A percentile compares a stretch with the other conserved stretches of the same genome.
These are phyloP conservation scores for Phytopythium kandeliae DNA, from an alignment of 352 stramenopile species.

Conservation along the genomic window DNA sequence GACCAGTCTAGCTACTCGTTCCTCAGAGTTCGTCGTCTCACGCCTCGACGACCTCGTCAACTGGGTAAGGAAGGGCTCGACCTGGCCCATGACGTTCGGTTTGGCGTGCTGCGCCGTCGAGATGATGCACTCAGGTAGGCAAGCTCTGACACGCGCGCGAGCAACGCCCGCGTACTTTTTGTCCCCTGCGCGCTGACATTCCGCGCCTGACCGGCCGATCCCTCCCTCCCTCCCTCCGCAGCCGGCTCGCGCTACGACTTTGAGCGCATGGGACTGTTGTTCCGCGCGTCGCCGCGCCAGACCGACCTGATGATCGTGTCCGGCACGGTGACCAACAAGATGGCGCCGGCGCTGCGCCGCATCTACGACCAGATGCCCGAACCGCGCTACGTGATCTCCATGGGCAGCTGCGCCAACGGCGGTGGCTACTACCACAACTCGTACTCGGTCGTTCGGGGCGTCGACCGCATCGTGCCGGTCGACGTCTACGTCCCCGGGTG, in stretches of 20 bases:
- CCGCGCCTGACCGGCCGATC: too few relatives aligned
- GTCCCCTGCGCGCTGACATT: too few relatives aligned
- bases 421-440: slow-evolving; percentile 95
- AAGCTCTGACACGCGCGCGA: too few relatives aligned
- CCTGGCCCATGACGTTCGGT: slow-evolving; percentile 99
- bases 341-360: slow-evolving; percentile 95
- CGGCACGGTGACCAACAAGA: slow-evolving; percentile 99
- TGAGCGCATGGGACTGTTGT: slow-evolving; percentile 98
- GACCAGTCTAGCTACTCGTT: not conserved
- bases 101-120: slow-evolving; percentile 99
- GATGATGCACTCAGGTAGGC: slow-evolving; percentile 96
- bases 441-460: slow-evolving; percentile 96
- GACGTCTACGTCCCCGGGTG: slow-evolving; percentile 99
- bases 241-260: slow-evolving; percentile 93
- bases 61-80: slow-evolving; percentile 94
- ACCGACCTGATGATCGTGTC: slow-evolving; percentile 99
- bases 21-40: slow-evolving; percentile 95
- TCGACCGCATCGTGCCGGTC: slow-evolving; percentile 96
- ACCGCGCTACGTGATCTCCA: slow-evolving; percentile 97
- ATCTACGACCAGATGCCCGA: slow-evolving; percentile 99
- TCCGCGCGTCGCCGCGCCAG: slow-evolving; percentile 92
- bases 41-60: slow-evolving; percentile 99
- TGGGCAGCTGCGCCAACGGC: slow-evolving; percentile 98
- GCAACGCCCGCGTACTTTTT: too few relatives aligned
- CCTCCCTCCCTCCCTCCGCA: not conserved